Percentiles rank a stretch among this genome's conserved stretches.
phyloP scores from a whole-genome alignment of 345 rosid genomes.

The Chamaenerion angustifolium region DNA sequence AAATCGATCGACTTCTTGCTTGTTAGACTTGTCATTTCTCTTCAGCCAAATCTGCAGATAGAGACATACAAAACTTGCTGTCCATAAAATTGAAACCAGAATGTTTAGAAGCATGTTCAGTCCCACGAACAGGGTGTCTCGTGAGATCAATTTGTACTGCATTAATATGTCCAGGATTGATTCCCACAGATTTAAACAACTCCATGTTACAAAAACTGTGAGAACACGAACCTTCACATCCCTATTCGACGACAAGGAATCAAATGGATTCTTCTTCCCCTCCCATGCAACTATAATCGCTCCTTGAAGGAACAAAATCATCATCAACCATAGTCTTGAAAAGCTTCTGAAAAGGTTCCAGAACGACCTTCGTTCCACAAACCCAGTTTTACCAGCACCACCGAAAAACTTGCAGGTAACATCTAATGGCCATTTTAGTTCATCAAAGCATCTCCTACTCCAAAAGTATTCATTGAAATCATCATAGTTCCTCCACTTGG shows the following conservation, averaged over 20 bases:
- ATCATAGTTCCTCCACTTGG: slow-evolving; percentile 89
- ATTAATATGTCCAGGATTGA: slow-evolving; percentile 66
- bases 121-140: slow-evolving; percentile 41
- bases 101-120: slow-evolving; percentile 62
- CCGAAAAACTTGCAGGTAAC: slow-evolving; percentile 31
- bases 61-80: slow-evolving; percentile 51
- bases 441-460: slow-evolving; percentile 69
- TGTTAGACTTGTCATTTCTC: slow-evolving; percentile 44
- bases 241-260: slow-evolving; percentile 37
- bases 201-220: slow-evolving; percentile 74
- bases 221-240: slow-evolving; percentile 54
- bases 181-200: slow-evolving; percentile 45
- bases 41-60: slow-evolving; percentile 72
- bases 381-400: slow-evolving; percentile 70
- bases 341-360: slow-evolving; percentile 75
- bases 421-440: slow-evolving; percentile 61
- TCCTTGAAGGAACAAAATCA: slow-evolving; percentile 67
- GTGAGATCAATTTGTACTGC: slow-evolving; percentile 66
- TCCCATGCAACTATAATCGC: slow-evolving; percentile 66
- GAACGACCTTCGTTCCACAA: slow-evolving; percentile 81
- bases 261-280: slow-evolving; percentile 14
- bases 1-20: slow-evolving; percentile 43
- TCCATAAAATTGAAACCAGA: slow-evolving; percentile 53
- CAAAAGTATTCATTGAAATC: slow-evolving; percentile 86
- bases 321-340: slow-evolving; percentile 61